phyloP scores from a whole-genome alignment of 2,329 filamentous ascomycete species.

The Talaromyces sp. region DNA sequence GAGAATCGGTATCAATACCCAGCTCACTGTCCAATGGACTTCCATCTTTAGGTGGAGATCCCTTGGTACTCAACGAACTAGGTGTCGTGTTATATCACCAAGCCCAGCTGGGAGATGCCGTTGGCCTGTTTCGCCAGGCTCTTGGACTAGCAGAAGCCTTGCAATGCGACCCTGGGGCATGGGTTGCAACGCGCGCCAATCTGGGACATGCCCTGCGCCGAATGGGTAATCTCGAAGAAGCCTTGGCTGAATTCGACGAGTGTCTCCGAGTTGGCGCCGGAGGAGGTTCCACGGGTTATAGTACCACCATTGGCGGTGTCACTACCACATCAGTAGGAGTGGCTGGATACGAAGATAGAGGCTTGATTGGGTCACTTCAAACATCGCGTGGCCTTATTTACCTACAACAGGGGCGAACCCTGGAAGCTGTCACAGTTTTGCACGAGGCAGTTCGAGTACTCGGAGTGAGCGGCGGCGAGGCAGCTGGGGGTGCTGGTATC shows the following conservation, averaged over 20 bases:
- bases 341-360: conserved; percentile 43
- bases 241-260: conserved; percentile 77
- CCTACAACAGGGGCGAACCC: conserved; percentile 67
- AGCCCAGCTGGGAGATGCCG: conserved; percentile 67
- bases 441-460: conserved; percentile 61
- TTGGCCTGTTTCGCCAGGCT: conserved; percentile 71
- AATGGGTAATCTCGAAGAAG: conserved; percentile 61
- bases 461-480: conserved; percentile 40
- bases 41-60: conserved; percentile 53
- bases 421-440: conserved; percentile 73
- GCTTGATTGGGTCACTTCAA: conserved; percentile 41
- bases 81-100: conserved; percentile 96
- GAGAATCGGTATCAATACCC: conserved; percentile 21
- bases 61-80: conserved; percentile 88
- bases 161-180: conserved; percentile 73
- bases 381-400: conserved; percentile 67
- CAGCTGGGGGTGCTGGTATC: conserved; percentile 42
- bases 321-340: conserved; percentile 33
- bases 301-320: conserved; percentile 50
- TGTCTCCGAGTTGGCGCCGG: conserved; percentile 72
- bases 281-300: conserved; percentile 72
- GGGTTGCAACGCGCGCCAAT: conserved; percentile 80
- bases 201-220: conserved; percentile 82
- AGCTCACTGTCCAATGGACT: conserved; percentile 17
- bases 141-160: conserved; percentile 74